Percentiles rank a stretch among this genome's conserved stretches.
phyloP scores from a whole-genome alignment of 140 eudicot genomes.

The Bidens hawaiensis region DNA sequence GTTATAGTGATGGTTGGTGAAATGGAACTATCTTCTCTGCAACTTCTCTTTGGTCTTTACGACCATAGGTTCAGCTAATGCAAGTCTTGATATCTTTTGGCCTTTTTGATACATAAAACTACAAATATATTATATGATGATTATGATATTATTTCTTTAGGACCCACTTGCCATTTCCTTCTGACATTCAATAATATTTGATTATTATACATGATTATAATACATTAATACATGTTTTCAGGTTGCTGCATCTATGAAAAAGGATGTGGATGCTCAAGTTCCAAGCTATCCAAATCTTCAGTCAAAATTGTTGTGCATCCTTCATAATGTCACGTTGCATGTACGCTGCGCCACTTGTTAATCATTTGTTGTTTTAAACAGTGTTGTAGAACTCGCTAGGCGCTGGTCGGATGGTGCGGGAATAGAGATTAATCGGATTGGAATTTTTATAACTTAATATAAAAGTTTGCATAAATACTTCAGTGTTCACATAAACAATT shows the following conservation, averaged over 20 bases:
- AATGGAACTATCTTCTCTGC: slow-evolving; percentile 26
- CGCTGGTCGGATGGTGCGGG: no score
- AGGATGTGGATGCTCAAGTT: slow-evolving; percentile 86
- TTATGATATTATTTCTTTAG: slow-evolving; percentile 14
- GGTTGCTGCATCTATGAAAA: slow-evolving; percentile 98
- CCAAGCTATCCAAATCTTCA: slow-evolving; percentile 94
- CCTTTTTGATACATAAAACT: slow-evolving; percentile 21
- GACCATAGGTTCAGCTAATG: slow-evolving; percentile 18
- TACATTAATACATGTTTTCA: slow-evolving; percentile 32
- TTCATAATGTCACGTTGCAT: slow-evolving; percentile 80
- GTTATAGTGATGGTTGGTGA: slow-evolving; percentile 27
- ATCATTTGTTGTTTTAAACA: not conserved
- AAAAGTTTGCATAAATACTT: no score
- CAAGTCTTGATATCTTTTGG: slow-evolving; percentile 19
- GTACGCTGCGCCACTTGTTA: slow-evolving; percentile 42
- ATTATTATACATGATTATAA: slow-evolving; percentile 4
- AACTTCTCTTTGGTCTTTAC: slow-evolving; percentile 22
- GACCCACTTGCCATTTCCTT: slow-evolving; percentile 20
- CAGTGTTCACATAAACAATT: no score
- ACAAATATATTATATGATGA: slow-evolving; percentile 3
- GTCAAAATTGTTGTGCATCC: slow-evolving; percentile 79
- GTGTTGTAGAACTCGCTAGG: no score
- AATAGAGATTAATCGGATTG: no score
- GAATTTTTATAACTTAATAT: no score
- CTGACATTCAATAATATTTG: slow-evolving; percentile 8